A percentile compares a stretch with the other conserved stretches of the same genome.
phyloP scores from a whole-genome alignment of 192 early-diverging fungal genomes.

The Thoreauomyces humboldtii region DNA sequence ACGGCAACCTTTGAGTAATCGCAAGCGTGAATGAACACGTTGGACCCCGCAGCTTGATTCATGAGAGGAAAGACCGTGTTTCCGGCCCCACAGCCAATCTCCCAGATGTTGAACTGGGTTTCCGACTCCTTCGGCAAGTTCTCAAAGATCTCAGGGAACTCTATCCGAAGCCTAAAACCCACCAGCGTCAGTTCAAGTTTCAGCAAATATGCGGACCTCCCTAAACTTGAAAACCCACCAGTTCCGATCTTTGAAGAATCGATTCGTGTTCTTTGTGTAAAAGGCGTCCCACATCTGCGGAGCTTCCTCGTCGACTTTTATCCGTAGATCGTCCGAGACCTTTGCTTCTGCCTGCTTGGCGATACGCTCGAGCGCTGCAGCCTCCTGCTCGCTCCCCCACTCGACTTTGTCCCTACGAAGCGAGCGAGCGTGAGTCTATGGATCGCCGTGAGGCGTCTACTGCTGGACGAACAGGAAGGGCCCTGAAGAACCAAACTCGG shows the following conservation, averaged over 20 bases:
- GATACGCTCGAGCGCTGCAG: constrained; percentile 73
- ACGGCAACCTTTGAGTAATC: constrained; percentile 92
- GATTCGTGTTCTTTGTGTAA: constrained; percentile 53
- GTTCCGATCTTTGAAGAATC: constrained; percentile 64
- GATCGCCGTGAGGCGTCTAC: neutral
- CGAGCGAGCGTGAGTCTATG: neutral
- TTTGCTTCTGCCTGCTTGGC: constrained; percentile 66
- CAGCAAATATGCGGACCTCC: neutral
- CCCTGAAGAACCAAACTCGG: neutral
- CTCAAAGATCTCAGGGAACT: constrained; percentile 53
- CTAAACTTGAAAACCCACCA: constrained; percentile 44
- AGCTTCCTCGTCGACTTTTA: constrained; percentile 54
- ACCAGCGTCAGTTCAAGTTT: neutral
- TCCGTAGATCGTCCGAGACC: constrained; percentile 60
- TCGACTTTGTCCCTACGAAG: constrained; percentile 85
- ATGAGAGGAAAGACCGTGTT: constrained; percentile 94
- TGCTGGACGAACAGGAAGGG: neutral
- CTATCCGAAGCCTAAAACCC: constrained; percentile 32
- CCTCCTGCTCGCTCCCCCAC: constrained; percentile 80
- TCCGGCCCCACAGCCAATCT: constrained; percentile 93
- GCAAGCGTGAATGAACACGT: constrained; percentile 87
- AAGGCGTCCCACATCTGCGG: constrained; percentile 57
- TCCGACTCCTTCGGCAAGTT: constrained; percentile 20
- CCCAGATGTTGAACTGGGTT: constrained; percentile 65
- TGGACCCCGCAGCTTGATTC: constrained; percentile 58